Percentiles rank a stretch among this genome's conserved stretches.
Evolutionary conservation across 352 stramenopile genomes (phyloP).

Genomic region (Pythium phragmitis): DNA sequence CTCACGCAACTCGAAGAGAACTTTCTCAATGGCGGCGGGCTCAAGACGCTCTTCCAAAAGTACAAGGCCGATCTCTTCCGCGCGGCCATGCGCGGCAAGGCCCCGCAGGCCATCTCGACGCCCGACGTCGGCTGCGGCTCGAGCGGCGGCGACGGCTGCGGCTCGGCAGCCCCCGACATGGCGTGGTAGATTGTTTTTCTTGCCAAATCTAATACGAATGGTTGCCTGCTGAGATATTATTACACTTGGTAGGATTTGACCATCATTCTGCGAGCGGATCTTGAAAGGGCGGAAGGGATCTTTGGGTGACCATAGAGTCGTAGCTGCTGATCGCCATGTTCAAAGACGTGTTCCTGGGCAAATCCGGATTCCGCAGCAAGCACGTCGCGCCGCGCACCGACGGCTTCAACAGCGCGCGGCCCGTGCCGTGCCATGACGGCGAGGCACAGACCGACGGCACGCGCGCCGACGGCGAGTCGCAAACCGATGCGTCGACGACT

Average conservation of each 20-base stretch:
- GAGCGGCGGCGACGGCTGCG: constrained; percentile 11
- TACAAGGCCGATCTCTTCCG: constrained; percentile 87
- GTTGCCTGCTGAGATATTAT: not conserved
- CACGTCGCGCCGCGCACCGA: constrained; percentile 33
- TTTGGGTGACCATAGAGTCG: not conserved
- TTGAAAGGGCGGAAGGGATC: constrained; percentile 18
- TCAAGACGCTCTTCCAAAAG: constrained; percentile 76
- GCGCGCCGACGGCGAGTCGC: constrained; percentile 35
- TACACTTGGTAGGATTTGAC: not conserved
- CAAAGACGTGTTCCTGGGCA: constrained; percentile 52
- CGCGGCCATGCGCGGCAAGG: constrained; percentile 75
- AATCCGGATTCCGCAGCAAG: constrained; percentile 57
- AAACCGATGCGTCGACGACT: constrained; percentile 41
- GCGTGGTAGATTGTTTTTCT: constrained; percentile 20
- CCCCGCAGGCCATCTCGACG: constrained; percentile 48
- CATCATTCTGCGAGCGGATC: constrained; percentile 7
- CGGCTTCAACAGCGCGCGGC: constrained; percentile 27
- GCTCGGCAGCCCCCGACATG: constrained; percentile 9
- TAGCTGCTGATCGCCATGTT: constrained; percentile 37
- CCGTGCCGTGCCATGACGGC: constrained; percentile 37
- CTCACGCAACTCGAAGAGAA: constrained; percentile 80
- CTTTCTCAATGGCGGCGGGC: constrained; percentile 73
- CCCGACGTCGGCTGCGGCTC: constrained; percentile 54
- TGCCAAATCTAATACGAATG: constrained; percentile 12
- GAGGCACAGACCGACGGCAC: constrained; percentile 45